phyloP scores from a whole-genome alignment of 306 rosid species.

The Ochetophila trinervis region DNA sequence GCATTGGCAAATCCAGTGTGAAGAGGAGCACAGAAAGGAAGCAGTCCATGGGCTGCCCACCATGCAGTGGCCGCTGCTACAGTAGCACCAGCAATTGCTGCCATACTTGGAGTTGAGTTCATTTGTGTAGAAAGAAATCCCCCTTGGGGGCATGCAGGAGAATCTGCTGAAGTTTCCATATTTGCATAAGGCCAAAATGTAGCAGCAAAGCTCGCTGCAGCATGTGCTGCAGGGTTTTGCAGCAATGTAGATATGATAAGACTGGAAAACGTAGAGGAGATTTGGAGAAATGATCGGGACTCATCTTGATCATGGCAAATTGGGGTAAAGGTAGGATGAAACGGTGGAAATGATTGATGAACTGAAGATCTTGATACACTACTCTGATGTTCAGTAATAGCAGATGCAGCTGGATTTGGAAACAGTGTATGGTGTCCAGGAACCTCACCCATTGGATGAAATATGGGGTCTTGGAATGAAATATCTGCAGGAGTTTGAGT shows the following conservation, averaged over 20 bases:
- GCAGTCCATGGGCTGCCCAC: slow-evolving; percentile 95
- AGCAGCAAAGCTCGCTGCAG: slow-evolving; percentile 83
- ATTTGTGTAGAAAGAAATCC: slow-evolving; percentile 50
- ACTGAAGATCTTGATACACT: slow-evolving; percentile 50
- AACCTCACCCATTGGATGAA: slow-evolving; percentile 55
- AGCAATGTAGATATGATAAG: slow-evolving; percentile 65
- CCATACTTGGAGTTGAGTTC: slow-evolving; percentile 63
- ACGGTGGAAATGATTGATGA: slow-evolving; percentile 62
- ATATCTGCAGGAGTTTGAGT: slow-evolving; percentile 49
- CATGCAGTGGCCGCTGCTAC: slow-evolving; percentile 96
- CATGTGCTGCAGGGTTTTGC: slow-evolving; percentile 92
- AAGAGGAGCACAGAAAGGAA: slow-evolving; percentile 80
- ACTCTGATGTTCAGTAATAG: slow-evolving; percentile 52
- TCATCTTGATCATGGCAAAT: slow-evolving; percentile 43
- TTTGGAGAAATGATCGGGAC: slow-evolving; percentile 58
- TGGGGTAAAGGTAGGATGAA: slow-evolving; percentile 54
- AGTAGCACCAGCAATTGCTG: slow-evolving; percentile 80
- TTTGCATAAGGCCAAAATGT: slow-evolving; percentile 73
- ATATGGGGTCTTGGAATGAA: slow-evolving; percentile 47
- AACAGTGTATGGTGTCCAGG: slow-evolving; percentile 41
- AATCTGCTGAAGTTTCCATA: slow-evolving; percentile 46
- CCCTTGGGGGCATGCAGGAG: slow-evolving; percentile 49
- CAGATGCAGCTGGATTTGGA: slow-evolving; percentile 50
- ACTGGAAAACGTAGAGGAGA: slow-evolving; percentile 74
- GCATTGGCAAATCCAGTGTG: slow-evolving; percentile 53